These are phyloP conservation scores for Chaetomium strumarium DNA, from an alignment of 2,329 filamentous ascomycete species.

Conservation along the genomic window DNA sequence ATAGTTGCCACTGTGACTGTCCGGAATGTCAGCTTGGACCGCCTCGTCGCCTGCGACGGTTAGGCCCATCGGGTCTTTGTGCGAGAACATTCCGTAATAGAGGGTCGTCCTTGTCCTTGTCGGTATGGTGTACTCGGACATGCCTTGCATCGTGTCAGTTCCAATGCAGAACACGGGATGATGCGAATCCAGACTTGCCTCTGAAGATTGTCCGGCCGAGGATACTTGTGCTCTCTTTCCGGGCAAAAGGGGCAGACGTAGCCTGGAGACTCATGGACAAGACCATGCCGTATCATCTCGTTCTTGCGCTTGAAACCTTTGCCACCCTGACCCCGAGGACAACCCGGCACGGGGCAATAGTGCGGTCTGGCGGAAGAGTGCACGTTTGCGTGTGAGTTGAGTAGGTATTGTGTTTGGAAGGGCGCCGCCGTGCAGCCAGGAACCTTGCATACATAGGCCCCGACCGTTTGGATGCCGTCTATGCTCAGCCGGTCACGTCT, in stretches of 20 bases:
- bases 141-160: conserved; percentile 52
- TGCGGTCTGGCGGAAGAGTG: conserved; percentile 61
- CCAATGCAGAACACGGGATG: not conserved
- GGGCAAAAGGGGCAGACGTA: conserved; percentile 96
- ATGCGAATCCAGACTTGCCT: conserved; percentile 51
- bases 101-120: conserved; percentile 85
- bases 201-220: conserved; percentile 90
- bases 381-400: conserved; percentile 74
- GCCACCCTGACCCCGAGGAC: conserved; percentile 56
- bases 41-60: conserved; percentile 66
- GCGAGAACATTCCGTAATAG: conserved; percentile 74
- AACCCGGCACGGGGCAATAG: conserved; percentile 58
- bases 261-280: conserved; percentile 90
- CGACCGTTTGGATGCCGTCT: conserved; percentile 49
- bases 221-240: conserved; percentile 89
- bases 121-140: conserved; percentile 83
- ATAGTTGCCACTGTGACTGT: not conserved
- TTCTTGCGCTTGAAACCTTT: conserved; percentile 69
- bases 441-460: conserved; percentile 52
- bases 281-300: conserved; percentile 69
- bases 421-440: conserved; percentile 63
- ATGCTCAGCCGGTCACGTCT: conserved; percentile 51
- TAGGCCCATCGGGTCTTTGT: conserved; percentile 78
- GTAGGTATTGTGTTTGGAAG: conserved; percentile 70
- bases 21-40: conserved; percentile 28